These are phyloP conservation scores for Aspergillus carbonarius DNA, from an alignment of 2,329 filamentous ascomycete species.

Conservation along the genomic window DNA sequence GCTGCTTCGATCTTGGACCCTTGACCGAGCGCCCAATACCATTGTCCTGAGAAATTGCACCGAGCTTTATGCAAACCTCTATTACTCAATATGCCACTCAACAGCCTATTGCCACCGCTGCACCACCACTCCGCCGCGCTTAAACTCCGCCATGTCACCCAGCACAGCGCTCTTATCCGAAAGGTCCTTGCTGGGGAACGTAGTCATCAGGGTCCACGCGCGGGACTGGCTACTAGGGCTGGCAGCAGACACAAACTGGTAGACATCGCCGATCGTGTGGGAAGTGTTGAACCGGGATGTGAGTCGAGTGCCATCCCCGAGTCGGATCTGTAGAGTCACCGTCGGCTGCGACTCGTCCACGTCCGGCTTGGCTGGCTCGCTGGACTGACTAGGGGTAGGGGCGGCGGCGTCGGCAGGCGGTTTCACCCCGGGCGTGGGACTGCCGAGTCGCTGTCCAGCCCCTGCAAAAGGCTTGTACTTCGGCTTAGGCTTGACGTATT, in stretches of 20 bases:
- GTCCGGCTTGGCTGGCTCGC: slow-evolving; percentile 41
- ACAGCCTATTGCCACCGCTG: slow-evolving; percentile 47
- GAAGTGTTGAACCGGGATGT: slow-evolving; percentile 64
- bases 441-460: slow-evolving; percentile 61
- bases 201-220: slow-evolving; percentile 63
- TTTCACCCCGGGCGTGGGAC: slow-evolving; percentile 58
- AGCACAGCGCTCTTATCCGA: slow-evolving; percentile 52
- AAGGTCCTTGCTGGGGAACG: slow-evolving; percentile 64
- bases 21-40: not conserved
- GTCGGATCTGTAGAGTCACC: slow-evolving; percentile 61
- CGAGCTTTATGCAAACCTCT: not conserved
- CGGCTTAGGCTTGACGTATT: slow-evolving; percentile 63
- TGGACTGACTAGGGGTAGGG: slow-evolving; percentile 20
- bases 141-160: slow-evolving; percentile 51
- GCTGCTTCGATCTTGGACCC: not conserved
- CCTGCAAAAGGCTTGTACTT: slow-evolving; percentile 65
- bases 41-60: not conserved
- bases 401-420: slow-evolving; percentile 35
- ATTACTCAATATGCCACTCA: not conserved
- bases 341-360: slow-evolving; percentile 59
- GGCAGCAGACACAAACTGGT: slow-evolving; percentile 58
- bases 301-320: slow-evolving; percentile 62
- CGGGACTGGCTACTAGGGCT: slow-evolving; percentile 51
- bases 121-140: slow-evolving; percentile 51
- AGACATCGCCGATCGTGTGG: slow-evolving; percentile 65